Base-by-base conservation (phyloP, 2,329 filamentous ascomycete species). In the Aureobasidium namibiae region DNA sequence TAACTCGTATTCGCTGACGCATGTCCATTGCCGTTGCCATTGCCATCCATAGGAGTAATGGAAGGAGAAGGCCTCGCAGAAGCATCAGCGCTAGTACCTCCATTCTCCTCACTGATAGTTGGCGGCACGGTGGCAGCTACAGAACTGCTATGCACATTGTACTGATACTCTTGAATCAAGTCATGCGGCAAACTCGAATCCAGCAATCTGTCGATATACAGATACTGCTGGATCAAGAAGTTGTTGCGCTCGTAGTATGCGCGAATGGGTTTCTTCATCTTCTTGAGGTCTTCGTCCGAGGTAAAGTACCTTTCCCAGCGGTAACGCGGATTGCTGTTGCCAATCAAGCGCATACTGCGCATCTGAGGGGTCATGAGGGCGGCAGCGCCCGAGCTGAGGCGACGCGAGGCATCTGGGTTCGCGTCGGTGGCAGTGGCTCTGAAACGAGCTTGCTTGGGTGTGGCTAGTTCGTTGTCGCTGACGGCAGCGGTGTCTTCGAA, bases 141-240 rank as follows among this genome's bases (percentile, higher is more conserved):
- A 14, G 50, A 54, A 31, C 24, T 54, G 39, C 52, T 56, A 21
- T 56, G 21, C 78, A 77, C 78, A 52, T 84, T 76, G 63, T 87
- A 78, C 63, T 86, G 86, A 72, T 96, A 96, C 73, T 96, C 92
- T 69, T 95, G 92, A 60, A 97, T 85, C 45, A 97, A 78, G 67
- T 92, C 87, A 69, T 95, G 92, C 1, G 92, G 92, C n/a, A 96
- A 82, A 31, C 90, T 92, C 9, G 90, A 96, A 74, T 96, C 91
- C 62, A 97, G 81, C 60, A 97, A 78, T 56, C 87, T 84, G 74
- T 96, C 92, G 66, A 96, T 96, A 71, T 95, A 96, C 63, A 95
- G 80, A 71, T 96, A 97, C 70, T 95, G 88, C 71, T 94, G 89
- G 61, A 97, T 85, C 44, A 96, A 79, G 65, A 86, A 85, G 74